Percentiles rank a stretch among this genome's conserved stretches.
Conservation (phyloP, 2,329 filamentous ascomycete species). For the Emericellopsis atlantica region DNA sequence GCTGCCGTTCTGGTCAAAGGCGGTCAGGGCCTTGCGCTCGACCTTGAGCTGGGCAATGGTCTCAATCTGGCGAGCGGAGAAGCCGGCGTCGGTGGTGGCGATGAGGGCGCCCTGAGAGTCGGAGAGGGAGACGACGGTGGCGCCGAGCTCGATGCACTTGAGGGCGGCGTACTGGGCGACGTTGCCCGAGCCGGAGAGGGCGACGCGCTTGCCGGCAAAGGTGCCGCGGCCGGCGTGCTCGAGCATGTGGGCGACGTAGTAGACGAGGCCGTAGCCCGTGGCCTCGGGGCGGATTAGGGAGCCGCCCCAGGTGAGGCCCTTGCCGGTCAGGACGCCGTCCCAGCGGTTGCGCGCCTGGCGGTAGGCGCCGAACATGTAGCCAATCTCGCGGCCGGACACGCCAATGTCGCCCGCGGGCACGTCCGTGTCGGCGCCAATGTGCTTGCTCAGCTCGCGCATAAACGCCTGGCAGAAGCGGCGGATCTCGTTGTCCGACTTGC, state of each 20-base stretch:
- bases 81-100: slow-evolving; percentile 50
- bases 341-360: slow-evolving; percentile 78
- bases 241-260: slow-evolving; percentile 96
- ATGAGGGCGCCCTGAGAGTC: slow-evolving; percentile 82
- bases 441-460: slow-evolving; percentile 90
- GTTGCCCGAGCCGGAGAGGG: slow-evolving; percentile 94
- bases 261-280: slow-evolving; percentile 91
- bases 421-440: slow-evolving; percentile 93
- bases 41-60: slow-evolving; percentile 79
- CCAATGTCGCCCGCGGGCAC: slow-evolving; percentile 96
- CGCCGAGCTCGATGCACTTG: slow-evolving; percentile 92
- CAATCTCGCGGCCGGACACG: slow-evolving; percentile 83
- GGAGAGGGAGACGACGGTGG: slow-evolving; percentile 81
- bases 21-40: slow-evolving; percentile 68
- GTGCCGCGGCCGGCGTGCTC: slow-evolving; percentile 75
- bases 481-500: slow-evolving; percentile 95
- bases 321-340: slow-evolving; percentile 93
- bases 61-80: slow-evolving; percentile 69
- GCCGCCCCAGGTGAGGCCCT: slow-evolving; percentile 88
- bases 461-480: slow-evolving; percentile 92
- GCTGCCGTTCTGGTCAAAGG: slow-evolving; percentile 37
- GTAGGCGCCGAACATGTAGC: slow-evolving; percentile 91
- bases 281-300: slow-evolving; percentile 91
- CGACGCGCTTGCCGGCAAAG: slow-evolving; percentile 84
- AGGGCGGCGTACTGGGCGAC: slow-evolving; percentile 96